Conservation (phyloP, 2,329 filamentous ascomycete species). For the Claviceps citrina region DNA sequence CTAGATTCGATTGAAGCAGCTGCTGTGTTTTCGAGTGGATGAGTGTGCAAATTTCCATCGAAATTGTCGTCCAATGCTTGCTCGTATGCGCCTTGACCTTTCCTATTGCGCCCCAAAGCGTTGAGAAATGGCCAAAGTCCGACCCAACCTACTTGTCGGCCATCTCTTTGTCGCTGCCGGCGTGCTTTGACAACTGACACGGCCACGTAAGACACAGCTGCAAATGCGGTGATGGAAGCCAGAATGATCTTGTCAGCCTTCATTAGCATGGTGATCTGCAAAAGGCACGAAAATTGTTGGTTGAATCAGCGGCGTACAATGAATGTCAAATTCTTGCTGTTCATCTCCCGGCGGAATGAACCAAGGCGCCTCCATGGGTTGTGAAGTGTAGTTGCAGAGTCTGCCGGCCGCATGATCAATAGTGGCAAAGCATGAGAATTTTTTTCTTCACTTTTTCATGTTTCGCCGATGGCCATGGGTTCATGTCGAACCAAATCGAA, state of each 20-base stretch:
- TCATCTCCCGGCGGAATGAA: conserved; percentile 2
- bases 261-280: neutral
- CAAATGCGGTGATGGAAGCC: neutral
- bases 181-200: conserved; percentile 1
- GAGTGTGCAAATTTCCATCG: conserved; percentile 10
- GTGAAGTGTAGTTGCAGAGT: neutral
- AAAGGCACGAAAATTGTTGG: neutral
- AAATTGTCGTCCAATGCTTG: conserved; percentile 18
- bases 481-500: neutral
- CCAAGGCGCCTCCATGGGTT: neutral
- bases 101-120: conserved; percentile 8
- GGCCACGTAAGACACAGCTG: neutral
- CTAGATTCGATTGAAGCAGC: conserved; percentile 4
- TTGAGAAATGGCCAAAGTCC: conserved; percentile 1
- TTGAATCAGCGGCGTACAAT: conserved; percentile 6
- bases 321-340: conserved; percentile 5
- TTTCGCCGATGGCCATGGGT: neutral
- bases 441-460: neutral
- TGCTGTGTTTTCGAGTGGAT: conserved; percentile 12
- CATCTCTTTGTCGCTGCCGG: neutral
- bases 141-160: neutral
- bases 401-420: neutral
- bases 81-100: conserved; percentile 14
- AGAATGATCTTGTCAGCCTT: conserved; percentile 1
- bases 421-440: neutral